phyloP scores from a whole-genome alignment of 1,284 basidiomycete species.

The Tilletia caries region DNA sequence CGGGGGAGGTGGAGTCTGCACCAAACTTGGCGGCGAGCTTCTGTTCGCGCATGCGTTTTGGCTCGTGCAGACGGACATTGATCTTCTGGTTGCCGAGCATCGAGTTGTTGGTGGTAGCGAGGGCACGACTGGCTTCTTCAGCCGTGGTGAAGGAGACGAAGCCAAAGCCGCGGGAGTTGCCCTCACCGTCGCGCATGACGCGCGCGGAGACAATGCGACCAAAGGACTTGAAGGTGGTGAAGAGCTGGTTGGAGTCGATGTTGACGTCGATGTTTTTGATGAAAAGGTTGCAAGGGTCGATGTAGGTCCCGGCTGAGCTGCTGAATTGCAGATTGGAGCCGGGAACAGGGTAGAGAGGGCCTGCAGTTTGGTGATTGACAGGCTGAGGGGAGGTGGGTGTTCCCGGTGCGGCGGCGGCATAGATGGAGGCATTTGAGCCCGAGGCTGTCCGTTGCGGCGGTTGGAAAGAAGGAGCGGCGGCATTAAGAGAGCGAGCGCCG shows the following conservation, averaged over 20 bases:
- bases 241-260: conserved; percentile 35
- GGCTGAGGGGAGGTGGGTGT: conserved; percentile 11
- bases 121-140: conserved; percentile 66
- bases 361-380: conserved; percentile 18
- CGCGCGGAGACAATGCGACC: conserved; percentile 66
- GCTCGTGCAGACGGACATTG: conserved; percentile 81
- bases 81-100: conserved; percentile 61
- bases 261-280: conserved; percentile 44
- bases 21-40: conserved; percentile 74
- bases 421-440: conserved; percentile 32
- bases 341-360: conserved; percentile 23
- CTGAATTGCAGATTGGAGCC: conserved; percentile 34
- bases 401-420: conserved; percentile 22
- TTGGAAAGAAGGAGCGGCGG: conserved; percentile 34
- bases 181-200: conserved; percentile 83
- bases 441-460: conserved; percentile 18
- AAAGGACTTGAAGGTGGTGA: conserved; percentile 36
- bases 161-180: conserved; percentile 85
- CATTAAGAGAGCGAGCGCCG: conserved; percentile 25
- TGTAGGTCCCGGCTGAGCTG: conserved; percentile 34
- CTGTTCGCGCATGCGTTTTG: conserved; percentile 79
- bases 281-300: conserved; percentile 49
- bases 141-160: conserved; percentile 70
- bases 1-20: conserved; percentile 9
- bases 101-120: conserved; percentile 56